A percentile compares a stretch with the other conserved stretches of the same genome.
Conservation (phyloP, 768 basidiomycete genomes). For the Panaeolus cyanescens region DNA sequence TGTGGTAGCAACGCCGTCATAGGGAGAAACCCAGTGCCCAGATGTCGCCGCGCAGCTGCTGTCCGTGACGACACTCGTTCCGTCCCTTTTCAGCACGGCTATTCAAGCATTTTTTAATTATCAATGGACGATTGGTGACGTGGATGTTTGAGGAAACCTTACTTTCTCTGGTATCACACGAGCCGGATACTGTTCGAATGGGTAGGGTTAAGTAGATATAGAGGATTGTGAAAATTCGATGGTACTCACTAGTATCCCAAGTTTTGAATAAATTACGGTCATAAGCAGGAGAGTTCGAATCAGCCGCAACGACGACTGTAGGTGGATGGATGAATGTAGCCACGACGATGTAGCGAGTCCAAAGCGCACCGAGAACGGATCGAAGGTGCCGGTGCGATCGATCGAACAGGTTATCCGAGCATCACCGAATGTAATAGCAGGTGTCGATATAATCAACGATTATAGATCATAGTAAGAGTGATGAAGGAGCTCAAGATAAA, state of each 20-base stretch:
- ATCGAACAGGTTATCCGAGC: not conserved
- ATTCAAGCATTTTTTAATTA: conserved; percentile 1
- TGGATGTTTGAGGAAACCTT: conserved; percentile 8
- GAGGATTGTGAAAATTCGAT: not conserved
- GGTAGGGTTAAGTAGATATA: not conserved
- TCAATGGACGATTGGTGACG: too few relatives aligned
- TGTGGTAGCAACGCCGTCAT: conserved; percentile 46
- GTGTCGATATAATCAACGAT: too few relatives aligned
- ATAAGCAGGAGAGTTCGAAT: conserved; percentile 45
- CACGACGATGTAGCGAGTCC: not conserved
- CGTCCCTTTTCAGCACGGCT: conserved; percentile 46
- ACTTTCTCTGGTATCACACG: conserved; percentile 54
- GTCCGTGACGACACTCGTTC: conserved; percentile 41
- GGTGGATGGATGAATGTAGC: not conserved
- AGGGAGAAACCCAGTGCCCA: conserved; percentile 50
- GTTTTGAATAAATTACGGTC: conserved; percentile 41
- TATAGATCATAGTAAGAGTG: too few relatives aligned
- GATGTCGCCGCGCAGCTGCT: conserved; percentile 41
- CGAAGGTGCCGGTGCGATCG: not conserved
- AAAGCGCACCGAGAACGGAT: not conserved
- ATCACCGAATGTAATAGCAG: too few relatives aligned
- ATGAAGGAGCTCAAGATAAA: too few relatives aligned
- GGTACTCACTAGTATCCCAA: conserved; percentile 46
- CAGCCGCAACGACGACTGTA: conserved; percentile 40
- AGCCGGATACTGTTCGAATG: conserved; percentile 40